Percentiles rank a stretch among this genome's conserved stretches.
phyloP scores from a whole-genome alignment of 202 grass and related monocot genomes.

The Digitaria exilis region DNA sequence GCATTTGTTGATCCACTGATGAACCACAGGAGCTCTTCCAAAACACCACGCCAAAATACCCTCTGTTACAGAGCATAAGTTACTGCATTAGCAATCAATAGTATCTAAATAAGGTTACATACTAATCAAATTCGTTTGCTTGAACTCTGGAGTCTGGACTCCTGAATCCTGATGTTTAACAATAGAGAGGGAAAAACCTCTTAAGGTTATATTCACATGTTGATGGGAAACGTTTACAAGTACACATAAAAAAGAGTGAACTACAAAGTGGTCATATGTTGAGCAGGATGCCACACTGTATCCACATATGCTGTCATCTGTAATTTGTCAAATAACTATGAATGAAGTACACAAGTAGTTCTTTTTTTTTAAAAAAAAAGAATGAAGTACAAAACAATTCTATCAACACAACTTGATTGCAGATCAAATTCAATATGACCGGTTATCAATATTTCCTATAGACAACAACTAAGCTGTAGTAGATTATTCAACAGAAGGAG shows the following conservation, averaged over 20 bases:
- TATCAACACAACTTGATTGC: too few relatives aligned
- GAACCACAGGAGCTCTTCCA: slow-evolving; percentile 97
- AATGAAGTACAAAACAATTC: background rate
- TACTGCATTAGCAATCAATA: slow-evolving; percentile 23
- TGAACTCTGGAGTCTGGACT: background rate
- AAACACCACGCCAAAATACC: slow-evolving; percentile 89
- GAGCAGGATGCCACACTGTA: background rate
- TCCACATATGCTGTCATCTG: background rate
- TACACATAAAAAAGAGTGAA: background rate
- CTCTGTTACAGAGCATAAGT: slow-evolving; percentile 50
- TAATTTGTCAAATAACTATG: background rate
- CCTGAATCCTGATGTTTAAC: background rate
- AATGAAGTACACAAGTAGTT: background rate
- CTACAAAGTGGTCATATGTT: slow-evolving; percentile 8
- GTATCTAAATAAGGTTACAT: background rate
- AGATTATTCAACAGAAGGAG: background rate
- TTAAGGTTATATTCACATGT: background rate
- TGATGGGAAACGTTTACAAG: background rate
- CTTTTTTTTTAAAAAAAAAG: too few relatives aligned
- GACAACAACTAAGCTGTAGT: background rate
- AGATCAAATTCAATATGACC: background rate
- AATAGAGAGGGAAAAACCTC: background rate
- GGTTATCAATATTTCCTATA: background rate
- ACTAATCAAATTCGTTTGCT: background rate
- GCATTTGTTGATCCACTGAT: slow-evolving; percentile 91